Evolutionary conservation across 140 eudicot species (phyloP).

Genomic region (Flaveria floridana): DNA sequence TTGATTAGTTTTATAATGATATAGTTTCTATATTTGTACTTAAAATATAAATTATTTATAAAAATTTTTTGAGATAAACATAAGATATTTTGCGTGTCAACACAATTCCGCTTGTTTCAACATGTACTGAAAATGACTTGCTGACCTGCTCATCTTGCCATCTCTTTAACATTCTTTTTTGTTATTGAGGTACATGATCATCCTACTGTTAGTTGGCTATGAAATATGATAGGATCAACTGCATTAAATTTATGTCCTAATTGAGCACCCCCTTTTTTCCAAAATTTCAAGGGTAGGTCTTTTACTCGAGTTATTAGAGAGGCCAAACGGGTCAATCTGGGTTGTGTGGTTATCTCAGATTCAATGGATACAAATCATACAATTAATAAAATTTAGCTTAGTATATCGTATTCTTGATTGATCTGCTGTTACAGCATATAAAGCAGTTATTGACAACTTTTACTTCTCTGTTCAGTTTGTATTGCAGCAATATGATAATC

Average conservation of each 20-base stretch:
- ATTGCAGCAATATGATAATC: constrained; percentile 81
- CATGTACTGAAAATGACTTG: neutral
- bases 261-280: neutral
- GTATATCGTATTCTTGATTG: neutral
- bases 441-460: neutral
- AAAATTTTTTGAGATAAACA: neutral
- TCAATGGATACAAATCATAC: neutral
- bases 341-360: neutral
- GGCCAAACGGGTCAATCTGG: neutral
- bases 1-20: neutral
- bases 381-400: neutral
- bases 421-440: neutral
- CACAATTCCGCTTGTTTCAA: neutral
- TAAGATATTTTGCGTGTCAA: neutral
- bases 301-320: neutral
- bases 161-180: neutral
- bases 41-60: neutral
- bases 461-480: constrained; percentile 56
- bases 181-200: neutral
- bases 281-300: neutral
- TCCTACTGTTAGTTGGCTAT: neutral
- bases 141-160: neutral
- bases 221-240: neutral
- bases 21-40: neutral
- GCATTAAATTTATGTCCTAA: neutral